phyloP scores from a whole-genome alignment of 495 filamentous ascomycete species.

The Aspergillus conjunctus region DNA sequence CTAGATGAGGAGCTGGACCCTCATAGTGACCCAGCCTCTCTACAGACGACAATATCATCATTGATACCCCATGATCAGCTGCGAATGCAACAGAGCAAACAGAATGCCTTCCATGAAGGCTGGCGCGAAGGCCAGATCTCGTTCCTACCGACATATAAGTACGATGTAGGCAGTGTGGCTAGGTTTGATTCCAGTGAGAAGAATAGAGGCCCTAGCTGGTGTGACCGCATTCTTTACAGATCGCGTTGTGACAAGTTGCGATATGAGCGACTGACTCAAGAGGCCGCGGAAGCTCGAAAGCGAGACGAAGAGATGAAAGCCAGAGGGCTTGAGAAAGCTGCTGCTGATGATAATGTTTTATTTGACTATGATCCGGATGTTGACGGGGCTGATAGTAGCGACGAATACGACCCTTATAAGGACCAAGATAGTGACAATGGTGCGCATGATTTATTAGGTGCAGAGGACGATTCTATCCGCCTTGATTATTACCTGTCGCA shows the following conservation, averaged over 20 bases:
- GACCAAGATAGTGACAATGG: slow-evolving; percentile 26
- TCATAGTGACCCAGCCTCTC: slow-evolving; percentile 59
- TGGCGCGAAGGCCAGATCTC: slow-evolving; percentile 88
- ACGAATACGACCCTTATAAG: slow-evolving; percentile 55
- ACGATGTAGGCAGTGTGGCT: slow-evolving; percentile 91
- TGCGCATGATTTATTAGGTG: slow-evolving; percentile 22
- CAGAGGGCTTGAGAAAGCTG: slow-evolving; percentile 71
- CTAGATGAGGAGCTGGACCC: slow-evolving; percentile 46
- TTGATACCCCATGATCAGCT: slow-evolving; percentile 92
- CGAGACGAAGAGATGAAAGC: slow-evolving; percentile 84
- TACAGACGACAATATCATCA: slow-evolving; percentile 84
- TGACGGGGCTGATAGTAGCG: slow-evolving; percentile 64
- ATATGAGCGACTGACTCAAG: slow-evolving; percentile 67
- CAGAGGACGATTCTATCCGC: slow-evolving; percentile 51
- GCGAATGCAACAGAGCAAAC: slow-evolving; percentile 65
- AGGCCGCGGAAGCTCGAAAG: slow-evolving; percentile 66
- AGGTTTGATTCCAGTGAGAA: slow-evolving; percentile 96
- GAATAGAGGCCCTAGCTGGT: slow-evolving; percentile 90
- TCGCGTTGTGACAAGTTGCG: slow-evolving; percentile 68
- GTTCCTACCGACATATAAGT: slow-evolving; percentile 94
- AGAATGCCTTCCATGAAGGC: slow-evolving; percentile 83
- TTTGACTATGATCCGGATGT: slow-evolving; percentile 88
- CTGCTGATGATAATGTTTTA: slow-evolving; percentile 78
- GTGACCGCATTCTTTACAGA: slow-evolving; percentile 91
- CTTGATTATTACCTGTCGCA: slow-evolving; percentile 83